Evolutionary conservation across 176 grass and related monocot genomes (phyloP).

Genomic region (Musa acuminata): DNA sequence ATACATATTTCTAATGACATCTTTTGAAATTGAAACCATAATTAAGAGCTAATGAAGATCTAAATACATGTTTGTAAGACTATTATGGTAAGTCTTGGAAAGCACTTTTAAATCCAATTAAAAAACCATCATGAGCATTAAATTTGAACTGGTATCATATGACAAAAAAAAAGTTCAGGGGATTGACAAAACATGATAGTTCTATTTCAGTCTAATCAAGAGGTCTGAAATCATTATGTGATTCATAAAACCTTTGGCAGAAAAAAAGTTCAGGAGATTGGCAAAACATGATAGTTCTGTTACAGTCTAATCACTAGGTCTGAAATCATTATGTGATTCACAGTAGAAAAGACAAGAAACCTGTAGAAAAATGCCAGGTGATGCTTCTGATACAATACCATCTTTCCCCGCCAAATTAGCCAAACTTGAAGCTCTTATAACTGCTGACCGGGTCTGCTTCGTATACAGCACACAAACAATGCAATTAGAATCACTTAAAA

Average conservation of each 20-base stretch:
- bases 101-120: background rate
- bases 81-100: background rate
- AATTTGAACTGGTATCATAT: background rate
- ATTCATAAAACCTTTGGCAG: background rate
- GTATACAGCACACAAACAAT: background rate
- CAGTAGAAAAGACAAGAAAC: conserved; percentile 26
- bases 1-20: too few relatives aligned
- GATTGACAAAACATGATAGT: background rate
- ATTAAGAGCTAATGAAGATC: too few relatives aligned
- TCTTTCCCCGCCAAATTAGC: conserved; percentile 61
- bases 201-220: background rate
- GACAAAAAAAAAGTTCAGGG: background rate
- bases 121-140: background rate
- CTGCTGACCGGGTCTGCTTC: conserved; percentile 64
- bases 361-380: conserved; percentile 85
- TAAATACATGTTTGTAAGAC: too few relatives aligned
- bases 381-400: conserved; percentile 71
- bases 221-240: conserved; percentile 4
- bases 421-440: conserved; percentile 53
- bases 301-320: background rate
- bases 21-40: too few relatives aligned
- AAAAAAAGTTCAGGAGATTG: background rate
- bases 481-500: background rate
- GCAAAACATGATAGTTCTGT: background rate
- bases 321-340: conserved; percentile 9